phyloP scores from a whole-genome alignment of 441 rosid species.

The Macaranga tanarius region DNA sequence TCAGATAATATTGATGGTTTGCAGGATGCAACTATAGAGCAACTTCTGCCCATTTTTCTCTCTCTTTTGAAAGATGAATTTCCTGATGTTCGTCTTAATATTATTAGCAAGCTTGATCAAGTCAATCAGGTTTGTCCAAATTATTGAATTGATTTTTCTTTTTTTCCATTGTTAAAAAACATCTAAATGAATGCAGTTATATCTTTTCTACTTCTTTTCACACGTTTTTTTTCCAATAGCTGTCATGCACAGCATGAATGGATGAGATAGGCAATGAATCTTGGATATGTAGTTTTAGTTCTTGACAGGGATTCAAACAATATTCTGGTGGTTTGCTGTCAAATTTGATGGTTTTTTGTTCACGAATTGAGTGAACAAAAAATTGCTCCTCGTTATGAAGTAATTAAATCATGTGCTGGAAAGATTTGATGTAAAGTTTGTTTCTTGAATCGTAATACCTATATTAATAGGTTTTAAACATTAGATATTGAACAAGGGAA shows the following conservation, averaged over 20 bases:
- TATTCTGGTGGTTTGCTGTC: too few relatives aligned
- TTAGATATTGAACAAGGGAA: too few relatives aligned
- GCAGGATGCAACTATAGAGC: constrained; percentile 95
- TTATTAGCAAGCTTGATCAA: constrained; percentile 98
- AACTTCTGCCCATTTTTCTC: constrained; percentile 90
- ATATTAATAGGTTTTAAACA: too few relatives aligned
- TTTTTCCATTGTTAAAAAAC: neutral
- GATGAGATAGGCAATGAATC: neutral
- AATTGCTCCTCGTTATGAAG: neutral
- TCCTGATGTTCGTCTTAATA: constrained; percentile 92
- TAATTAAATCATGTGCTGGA: neutral
- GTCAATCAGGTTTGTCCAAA: constrained; percentile 77
- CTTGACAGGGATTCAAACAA: neutral
- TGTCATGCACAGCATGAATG: neutral
- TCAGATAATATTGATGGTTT: constrained; percentile 22
- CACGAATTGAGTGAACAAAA: too few relatives aligned
- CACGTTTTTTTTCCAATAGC: neutral
- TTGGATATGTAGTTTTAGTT: neutral
- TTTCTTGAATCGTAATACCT: neutral
- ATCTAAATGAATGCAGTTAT: constrained; percentile 6
- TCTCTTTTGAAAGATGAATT: constrained; percentile 94
- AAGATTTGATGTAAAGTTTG: neutral
- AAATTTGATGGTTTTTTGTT: too few relatives aligned
- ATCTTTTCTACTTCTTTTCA: neutral
- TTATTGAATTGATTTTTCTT: neutral